Base-by-base conservation (phyloP, 2,329 filamentous ascomycete genomes). In the Thelonectria blattea region DNA sequence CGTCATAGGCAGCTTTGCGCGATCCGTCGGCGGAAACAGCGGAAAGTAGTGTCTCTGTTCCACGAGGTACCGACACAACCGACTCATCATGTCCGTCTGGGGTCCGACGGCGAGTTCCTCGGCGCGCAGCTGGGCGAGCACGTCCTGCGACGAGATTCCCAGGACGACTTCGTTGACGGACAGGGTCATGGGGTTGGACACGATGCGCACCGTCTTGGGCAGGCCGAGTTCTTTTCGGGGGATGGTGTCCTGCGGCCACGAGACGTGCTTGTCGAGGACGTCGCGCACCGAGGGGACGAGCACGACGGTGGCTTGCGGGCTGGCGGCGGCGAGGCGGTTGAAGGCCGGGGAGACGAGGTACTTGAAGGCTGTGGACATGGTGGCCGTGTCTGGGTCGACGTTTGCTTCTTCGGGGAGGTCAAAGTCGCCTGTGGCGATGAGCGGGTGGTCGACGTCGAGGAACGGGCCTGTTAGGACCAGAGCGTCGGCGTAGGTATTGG, bases 11-110 rank as follows among this genome's bases (percentile, higher is more conserved):
- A 92, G 78, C 65, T 80, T 86, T 58, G 86, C 82, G 50, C 93
- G 83, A 52, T 90, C 87, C 12, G 88, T 84, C 0, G 94, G 88
- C 6, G 95, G 95, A 72, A 93, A 97, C 1, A 98, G 78, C 0
- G 95, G 95, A 70, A 92, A 92, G 76, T 93, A 98, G 72, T 95
- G 93, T 7, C 93, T 83, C 78, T 98, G 95, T 76, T 97, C 91
- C 58, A 99, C 86, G 17, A 99, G 76, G 67, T 95, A 89, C 18
- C 88, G 84, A 6, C 90, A 87, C 48, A 93, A 77, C n/a, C 94
- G 80, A 15, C 88, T 86, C 70, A 94, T 81, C 24, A 91, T 69
- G 66, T 91, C 68, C 2, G 58, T 58, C 15, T 65, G 61, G 2
- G 65, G 66, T 11, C 68, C 69, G 56, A 61, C 65, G 60, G 65